Evolutionary conservation across 2,329 filamentous ascomycete species (phyloP).

Genomic region (Metarhizium rileyi): DNA sequence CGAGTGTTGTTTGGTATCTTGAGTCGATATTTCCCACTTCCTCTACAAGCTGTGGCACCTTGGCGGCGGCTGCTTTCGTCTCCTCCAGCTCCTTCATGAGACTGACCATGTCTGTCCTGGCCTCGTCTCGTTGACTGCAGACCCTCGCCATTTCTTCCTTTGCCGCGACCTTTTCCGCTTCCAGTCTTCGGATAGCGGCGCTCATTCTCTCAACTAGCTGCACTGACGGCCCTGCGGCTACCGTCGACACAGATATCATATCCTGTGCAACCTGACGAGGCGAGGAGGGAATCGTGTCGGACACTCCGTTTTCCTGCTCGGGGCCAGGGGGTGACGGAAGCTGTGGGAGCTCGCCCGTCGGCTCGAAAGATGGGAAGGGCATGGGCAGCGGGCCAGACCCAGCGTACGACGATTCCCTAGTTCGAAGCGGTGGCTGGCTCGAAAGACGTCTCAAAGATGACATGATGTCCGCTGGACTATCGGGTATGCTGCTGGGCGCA

Average conservation of each 20-base stretch:
- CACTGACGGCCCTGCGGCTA: constrained; percentile 82
- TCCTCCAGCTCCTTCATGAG: constrained; percentile 81
- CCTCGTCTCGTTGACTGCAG: constrained; percentile 79
- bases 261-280: constrained; percentile 68
- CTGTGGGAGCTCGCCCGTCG: constrained; percentile 22
- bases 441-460: constrained; percentile 39
- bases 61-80: constrained; percentile 49
- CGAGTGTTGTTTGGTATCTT: constrained; percentile 82
- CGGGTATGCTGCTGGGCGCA: constrained; percentile 40
- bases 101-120: constrained; percentile 78
- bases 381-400: constrained; percentile 26
- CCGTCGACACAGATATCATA: constrained; percentile 80
- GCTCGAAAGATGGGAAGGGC: constrained; percentile 40
- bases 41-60: constrained; percentile 54
- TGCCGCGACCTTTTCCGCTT: constrained; percentile 81
- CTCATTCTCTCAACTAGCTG: constrained; percentile 96
- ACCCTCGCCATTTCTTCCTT: constrained; percentile 80
- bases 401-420: constrained; percentile 27
- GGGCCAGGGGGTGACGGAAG: constrained; percentile 30
- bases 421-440: constrained; percentile 34
- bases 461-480: constrained; percentile 28
- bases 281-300: constrained; percentile 38
- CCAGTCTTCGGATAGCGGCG: constrained; percentile 79
- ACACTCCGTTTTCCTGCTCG: constrained; percentile 43
- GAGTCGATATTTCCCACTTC: constrained; percentile 60